Conservation (phyloP, 345 rosid genomes). For the Alliaria petiolata region DNA sequence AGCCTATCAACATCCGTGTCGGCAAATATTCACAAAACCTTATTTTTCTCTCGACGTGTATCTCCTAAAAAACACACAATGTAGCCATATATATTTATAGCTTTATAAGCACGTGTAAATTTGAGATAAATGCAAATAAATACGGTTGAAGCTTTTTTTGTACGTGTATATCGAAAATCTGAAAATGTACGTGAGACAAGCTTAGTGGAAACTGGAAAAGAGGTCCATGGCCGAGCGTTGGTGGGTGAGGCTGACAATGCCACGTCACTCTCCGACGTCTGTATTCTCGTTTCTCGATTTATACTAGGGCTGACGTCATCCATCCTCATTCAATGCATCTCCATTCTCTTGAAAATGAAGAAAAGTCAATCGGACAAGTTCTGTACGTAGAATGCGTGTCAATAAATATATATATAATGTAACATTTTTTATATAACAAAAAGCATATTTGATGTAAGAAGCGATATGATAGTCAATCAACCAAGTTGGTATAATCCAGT, state of each 20-base stretch:
- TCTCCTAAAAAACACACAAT: slow-evolving; percentile 15
- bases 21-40: slow-evolving; percentile 28
- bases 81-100: not conserved
- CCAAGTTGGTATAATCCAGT: too few species aligned
- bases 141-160: not conserved
- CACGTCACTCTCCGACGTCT: slow-evolving; percentile 13
- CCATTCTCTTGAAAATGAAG: not conserved
- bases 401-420: not conserved
- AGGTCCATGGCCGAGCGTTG: slow-evolving; percentile 15
- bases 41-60: not conserved
- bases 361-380: not conserved
- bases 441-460: not conserved
- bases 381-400: not conserved
- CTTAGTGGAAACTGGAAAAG: slow-evolving; percentile 32
- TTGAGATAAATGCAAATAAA: not conserved
- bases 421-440: not conserved
- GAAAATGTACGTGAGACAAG: slow-evolving; percentile 19
- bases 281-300: slow-evolving; percentile 19
- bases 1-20: slow-evolving; percentile 34
- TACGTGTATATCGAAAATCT: slow-evolving; percentile 4
- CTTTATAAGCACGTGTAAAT: not conserved
- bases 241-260: slow-evolving; percentile 17
- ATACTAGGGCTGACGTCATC: slow-evolving; percentile 21
- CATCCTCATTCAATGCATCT: not conserved
- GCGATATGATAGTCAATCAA: not conserved